Base-by-base conservation (phyloP, 2,329 filamentous ascomycete genomes). In the Rugonectria rugulosa region DNA sequence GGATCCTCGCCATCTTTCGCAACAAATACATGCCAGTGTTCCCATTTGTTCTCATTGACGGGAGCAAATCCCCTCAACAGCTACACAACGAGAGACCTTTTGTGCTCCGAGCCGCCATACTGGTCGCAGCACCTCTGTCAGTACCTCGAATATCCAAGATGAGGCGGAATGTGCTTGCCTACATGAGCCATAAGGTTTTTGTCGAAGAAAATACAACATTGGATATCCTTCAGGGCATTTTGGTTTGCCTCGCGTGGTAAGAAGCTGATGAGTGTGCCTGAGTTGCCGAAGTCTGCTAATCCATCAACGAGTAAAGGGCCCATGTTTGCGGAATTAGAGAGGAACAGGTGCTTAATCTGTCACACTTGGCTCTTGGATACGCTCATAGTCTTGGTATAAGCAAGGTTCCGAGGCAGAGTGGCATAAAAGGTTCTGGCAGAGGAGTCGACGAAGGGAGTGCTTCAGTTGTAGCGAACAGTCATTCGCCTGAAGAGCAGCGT, bases 211-310 rank as follows among this genome's bases (percentile, higher is more conserved):
- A 79, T 32, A 69, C 69, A 26, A 72, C 69, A 14, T 53, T 82
- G 8, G 78, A 80, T 51, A 62, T 79, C 3, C 70, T 82, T 2
- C 79, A 81, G 62, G 80, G 79, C 0, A 65, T 81, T 8, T 57
- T 82, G 7, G 70, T 80, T 37, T 73, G 74, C 34, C 68, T 81
- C 49, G 72, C 77, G 19, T 82, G 80, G 80, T 81, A 69, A 44
- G 68, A 20, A 36, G 9, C 12, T 14, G 1, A n/a, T 17, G 5
- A n/a, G 8, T 4, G 21, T 9, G 8, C 8, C 5, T 41, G 43
- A 34, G 17, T 10, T 2, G 5, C 14, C n/a, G 17, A 20, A 11
- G 7, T 2, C 3, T 20, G n/a, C 26, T 47, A 17, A 38, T 42
- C 11, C 6, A 9, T 17, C 11, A 4, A 21, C 3, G n/a, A 27